Conservation (phyloP, 2,329 filamentous ascomycete species). For the Neopestalotiopsis rosae region DNA sequence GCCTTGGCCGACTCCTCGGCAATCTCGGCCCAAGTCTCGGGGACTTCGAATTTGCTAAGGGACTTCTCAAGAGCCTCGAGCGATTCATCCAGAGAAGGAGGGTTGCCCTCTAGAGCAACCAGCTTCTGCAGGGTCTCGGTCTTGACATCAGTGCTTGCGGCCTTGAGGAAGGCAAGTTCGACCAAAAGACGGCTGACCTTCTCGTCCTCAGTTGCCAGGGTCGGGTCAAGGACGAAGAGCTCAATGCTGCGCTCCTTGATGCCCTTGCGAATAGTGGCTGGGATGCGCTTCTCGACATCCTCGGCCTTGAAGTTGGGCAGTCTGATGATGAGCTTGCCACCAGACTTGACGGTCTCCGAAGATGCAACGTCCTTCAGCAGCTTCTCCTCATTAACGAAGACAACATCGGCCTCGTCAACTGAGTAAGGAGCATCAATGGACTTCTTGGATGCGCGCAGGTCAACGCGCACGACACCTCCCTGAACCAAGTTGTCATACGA, state of each 20-base stretch:
- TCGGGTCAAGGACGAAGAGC: slow-evolving; percentile 78
- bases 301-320: slow-evolving; percentile 84
- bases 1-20: slow-evolving; percentile 66
- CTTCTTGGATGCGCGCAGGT: slow-evolving; percentile 83
- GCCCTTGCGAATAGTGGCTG: slow-evolving; percentile 71
- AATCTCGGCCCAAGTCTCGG: slow-evolving; percentile 78
- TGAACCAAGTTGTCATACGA: slow-evolving; percentile 68
- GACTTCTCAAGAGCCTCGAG: slow-evolving; percentile 72
- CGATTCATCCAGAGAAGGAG: slow-evolving; percentile 56
- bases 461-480: slow-evolving; percentile 83
- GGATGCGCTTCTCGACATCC: slow-evolving; percentile 86
- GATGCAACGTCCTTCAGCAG: slow-evolving; percentile 81
- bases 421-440: slow-evolving; percentile 85
- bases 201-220: slow-evolving; percentile 70
- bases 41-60: slow-evolving; percentile 76
- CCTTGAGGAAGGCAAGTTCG: slow-evolving; percentile 82
- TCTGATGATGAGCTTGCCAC: slow-evolving; percentile 76
- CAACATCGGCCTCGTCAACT: slow-evolving; percentile 78
- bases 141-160: slow-evolving; percentile 72
- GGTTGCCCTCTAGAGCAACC: slow-evolving; percentile 60
- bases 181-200: slow-evolving; percentile 71
- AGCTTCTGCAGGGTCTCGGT: slow-evolving; percentile 70
- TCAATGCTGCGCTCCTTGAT: slow-evolving; percentile 73
- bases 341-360: slow-evolving; percentile 70
- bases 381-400: slow-evolving; percentile 79